These are phyloP conservation scores for Mortierella sp. DNA, from an alignment of 371 early-diverging fungal genomes.

Conservation along the genomic window DNA sequence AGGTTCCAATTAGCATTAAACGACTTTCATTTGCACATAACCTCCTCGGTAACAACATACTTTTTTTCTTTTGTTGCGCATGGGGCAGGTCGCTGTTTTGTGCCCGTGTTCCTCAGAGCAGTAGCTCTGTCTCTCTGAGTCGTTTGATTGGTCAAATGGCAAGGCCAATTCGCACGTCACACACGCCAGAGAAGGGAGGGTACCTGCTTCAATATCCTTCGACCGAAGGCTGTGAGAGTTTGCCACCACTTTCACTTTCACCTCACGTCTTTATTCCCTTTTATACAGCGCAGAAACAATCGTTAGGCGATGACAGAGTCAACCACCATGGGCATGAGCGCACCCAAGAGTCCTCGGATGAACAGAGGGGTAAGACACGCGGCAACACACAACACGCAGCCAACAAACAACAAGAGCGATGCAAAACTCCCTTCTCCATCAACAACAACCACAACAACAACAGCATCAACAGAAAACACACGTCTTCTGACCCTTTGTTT, in stretches of 20 bases:
- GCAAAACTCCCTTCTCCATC: background rate
- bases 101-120: slow-evolving; percentile 2
- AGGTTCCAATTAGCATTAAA: background rate
- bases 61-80: background rate
- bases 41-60: too few relatives aligned
- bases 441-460: background rate
- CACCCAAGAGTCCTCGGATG: background rate
- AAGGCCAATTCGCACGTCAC: background rate
- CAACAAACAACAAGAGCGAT: too few relatives aligned
- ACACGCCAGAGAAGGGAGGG: background rate
- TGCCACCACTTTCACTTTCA: slow-evolving; percentile 6
- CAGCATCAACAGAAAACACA: background rate
- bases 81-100: slow-evolving; percentile 4
- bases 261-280: background rate
- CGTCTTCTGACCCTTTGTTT: background rate
- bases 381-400: background rate
- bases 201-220: background rate
- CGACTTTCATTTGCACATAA: background rate
- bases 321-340: background rate
- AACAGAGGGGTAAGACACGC: background rate
- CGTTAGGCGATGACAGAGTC: background rate
- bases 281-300: background rate
- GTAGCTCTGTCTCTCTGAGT: background rate
- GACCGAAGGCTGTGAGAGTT: background rate
- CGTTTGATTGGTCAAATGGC: background rate